Evolutionary conservation across 2,329 filamentous ascomycete species (phyloP).

Genomic region (Aulographum hederae): DNA sequence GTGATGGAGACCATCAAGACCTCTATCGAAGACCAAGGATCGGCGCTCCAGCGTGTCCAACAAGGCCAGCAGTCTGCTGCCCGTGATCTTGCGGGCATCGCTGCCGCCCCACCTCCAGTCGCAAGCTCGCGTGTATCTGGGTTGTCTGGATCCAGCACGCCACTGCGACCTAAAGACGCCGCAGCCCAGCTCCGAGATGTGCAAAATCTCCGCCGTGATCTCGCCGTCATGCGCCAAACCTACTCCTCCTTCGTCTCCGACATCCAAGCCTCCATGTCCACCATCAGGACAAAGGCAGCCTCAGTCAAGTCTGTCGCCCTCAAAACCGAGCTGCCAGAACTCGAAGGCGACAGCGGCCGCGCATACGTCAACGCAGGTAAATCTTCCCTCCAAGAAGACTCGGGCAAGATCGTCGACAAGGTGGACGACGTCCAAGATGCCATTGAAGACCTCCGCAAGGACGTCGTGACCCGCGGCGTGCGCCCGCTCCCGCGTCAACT

Average conservation of each 20-base stretch:
- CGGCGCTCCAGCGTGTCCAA: conserved; percentile 68
- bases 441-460: conserved; percentile 91
- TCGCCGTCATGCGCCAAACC: conserved; percentile 81
- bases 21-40: conserved; percentile 66
- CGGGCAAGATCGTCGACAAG: conserved; percentile 73
- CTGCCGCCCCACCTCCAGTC: conserved; percentile 25
- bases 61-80: conserved; percentile 80
- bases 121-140: conserved; percentile 17
- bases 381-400: conserved; percentile 71
- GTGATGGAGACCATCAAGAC: conserved; percentile 77
- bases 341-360: conserved; percentile 64
- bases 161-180: too few relatives aligned
- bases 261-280: conserved; percentile 71
- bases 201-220: conserved; percentile 65
- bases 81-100: conserved; percentile 61
- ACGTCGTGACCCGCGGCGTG: conserved; percentile 84
- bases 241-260: conserved; percentile 84
- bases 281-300: conserved; percentile 63
- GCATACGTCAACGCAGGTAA: conserved; percentile 73
- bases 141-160: conserved; percentile 12
- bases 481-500: conserved; percentile 80
- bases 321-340: conserved; percentile 50
- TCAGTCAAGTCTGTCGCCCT: conserved; percentile 61
- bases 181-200: conserved; percentile 38
- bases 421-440: conserved; percentile 96